These are phyloP conservation scores for Nannochloropsis salina DNA, from an alignment of 108 stramenopile genomes.

Conservation along the genomic window DNA sequence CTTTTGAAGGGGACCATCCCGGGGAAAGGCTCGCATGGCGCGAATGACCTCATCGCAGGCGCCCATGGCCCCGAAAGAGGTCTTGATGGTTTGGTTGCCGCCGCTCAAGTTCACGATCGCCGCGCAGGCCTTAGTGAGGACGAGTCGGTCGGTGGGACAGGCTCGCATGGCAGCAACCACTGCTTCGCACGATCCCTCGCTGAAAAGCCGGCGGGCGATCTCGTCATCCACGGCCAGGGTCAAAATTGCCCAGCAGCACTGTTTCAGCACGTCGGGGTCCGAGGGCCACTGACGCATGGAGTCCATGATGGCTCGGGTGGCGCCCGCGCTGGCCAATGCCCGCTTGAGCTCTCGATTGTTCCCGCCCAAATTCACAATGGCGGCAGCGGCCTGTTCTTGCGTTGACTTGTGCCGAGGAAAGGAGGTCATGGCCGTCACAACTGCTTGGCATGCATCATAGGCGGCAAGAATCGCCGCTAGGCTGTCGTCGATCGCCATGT, in stretches of 20 bases:
- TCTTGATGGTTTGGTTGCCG: neutral
- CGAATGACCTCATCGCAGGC: neutral
- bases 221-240: conserved; percentile 13
- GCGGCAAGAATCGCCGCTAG: conserved; percentile 1
- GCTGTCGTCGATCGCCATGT: conserved; percentile 16
- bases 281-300: neutral
- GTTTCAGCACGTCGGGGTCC: conserved; percentile 11
- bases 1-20: neutral
- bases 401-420: neutral
- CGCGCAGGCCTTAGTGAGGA: conserved; percentile 2
- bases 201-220: neutral
- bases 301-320: neutral
- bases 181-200: conserved; percentile 14
- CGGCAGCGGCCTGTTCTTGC: neutral
- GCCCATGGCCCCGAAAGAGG: neutral
- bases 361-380: neutral
- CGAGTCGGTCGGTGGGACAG: neutral
- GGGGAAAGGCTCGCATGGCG: neutral
- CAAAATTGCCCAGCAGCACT: conserved; percentile 20
- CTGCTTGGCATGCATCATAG: neutral
- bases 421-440: neutral
- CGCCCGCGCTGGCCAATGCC: neutral
- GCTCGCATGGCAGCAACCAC: neutral
- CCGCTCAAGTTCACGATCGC: conserved; percentile 19
- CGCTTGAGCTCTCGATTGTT: neutral